Conservation (phyloP, 1,284 basidiomycete genomes). For the Puccinia coronata region DNA sequence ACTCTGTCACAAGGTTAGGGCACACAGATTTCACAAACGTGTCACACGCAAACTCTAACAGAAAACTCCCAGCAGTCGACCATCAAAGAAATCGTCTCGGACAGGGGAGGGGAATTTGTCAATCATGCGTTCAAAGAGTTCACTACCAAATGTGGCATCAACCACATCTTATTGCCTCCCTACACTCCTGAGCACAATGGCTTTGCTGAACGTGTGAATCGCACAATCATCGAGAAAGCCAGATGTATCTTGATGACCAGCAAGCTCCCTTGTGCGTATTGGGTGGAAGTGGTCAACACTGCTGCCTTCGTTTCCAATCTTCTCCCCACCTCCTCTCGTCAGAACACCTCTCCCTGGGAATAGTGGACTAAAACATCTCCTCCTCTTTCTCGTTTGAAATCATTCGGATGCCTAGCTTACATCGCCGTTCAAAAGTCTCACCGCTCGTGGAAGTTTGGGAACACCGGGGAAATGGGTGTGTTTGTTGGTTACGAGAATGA, state of each 20-base stretch:
- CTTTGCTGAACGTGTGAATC: slow-evolving; percentile 17
- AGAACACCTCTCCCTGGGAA: background rate
- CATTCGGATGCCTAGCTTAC: slow-evolving; percentile 14
- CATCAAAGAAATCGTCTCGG: slow-evolving; percentile 58
- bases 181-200: slow-evolving; percentile 35
- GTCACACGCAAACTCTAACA: too few relatives aligned
- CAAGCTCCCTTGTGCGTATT: background rate
- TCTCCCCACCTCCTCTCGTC: background rate
- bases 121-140: background rate
- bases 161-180: background rate
- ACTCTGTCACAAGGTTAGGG: too few relatives aligned
- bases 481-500: background rate
- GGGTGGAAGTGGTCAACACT: slow-evolving; percentile 3
- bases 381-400: background rate
- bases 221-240: slow-evolving; percentile 6
- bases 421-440: background rate
- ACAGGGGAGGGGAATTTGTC: slow-evolving; percentile 58
- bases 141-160: background rate
- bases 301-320: background rate
- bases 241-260: background rate
- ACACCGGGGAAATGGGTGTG: background rate
- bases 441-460: background rate
- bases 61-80: too few relatives aligned
- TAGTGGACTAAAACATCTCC: background rate
- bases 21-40: too few relatives aligned